Evolutionary conservation across 306 rosid genomes (phyloP).

Genomic region (Carpinus fangiana): DNA sequence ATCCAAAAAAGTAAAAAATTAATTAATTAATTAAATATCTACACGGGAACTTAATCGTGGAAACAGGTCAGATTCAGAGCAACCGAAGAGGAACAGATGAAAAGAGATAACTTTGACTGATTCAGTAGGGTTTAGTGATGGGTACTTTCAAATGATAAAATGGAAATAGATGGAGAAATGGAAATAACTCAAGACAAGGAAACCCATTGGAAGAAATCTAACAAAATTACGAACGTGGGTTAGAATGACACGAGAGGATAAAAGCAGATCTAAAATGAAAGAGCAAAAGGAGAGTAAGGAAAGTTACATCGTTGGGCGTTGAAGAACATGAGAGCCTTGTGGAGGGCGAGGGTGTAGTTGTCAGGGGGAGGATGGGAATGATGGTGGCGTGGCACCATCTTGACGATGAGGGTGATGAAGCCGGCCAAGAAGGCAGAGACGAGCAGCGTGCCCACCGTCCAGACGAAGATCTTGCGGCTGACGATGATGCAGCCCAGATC

Average conservation of each 20-base stretch:
- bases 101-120: neutral
- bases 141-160: too few relatives aligned
- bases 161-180: too few relatives aligned
- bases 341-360: constrained; percentile 92
- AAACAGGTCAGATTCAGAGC: neutral
- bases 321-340: constrained; percentile 95
- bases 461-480: constrained; percentile 86
- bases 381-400: constrained; percentile 81
- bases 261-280: constrained; percentile 9
- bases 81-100: neutral
- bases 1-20: too few relatives aligned
- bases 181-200: too few relatives aligned
- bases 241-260: neutral
- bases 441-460: constrained; percentile 76
- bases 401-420: constrained; percentile 68
- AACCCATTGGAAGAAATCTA: neutral
- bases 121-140: too few relatives aligned
- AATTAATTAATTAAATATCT: too few relatives aligned
- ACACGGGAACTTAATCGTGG: neutral
- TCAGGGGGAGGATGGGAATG: constrained; percentile 70
- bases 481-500: constrained; percentile 97
- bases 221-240: neutral
- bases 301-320: constrained; percentile 77
- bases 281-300: neutral
- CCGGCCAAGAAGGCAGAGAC: constrained; percentile 72